Evolutionary conservation across 2,329 filamentous ascomycete genomes (phyloP), one percentile per base, ranked within the genome.

Genomic region (Talaromyces atroroseus): DNA sequence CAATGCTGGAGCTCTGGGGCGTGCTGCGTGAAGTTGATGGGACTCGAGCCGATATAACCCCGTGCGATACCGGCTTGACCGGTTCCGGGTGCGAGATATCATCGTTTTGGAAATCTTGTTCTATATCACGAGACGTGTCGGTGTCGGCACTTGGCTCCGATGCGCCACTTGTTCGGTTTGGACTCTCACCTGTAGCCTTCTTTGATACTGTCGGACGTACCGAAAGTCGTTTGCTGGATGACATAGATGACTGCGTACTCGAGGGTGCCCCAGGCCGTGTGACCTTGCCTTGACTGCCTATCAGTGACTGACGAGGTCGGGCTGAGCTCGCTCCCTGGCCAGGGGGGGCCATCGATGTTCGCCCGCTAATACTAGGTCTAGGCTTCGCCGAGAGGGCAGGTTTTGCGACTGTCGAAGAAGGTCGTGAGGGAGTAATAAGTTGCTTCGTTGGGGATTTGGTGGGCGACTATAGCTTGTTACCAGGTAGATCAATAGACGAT

Each of bases 381-480:
- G 82, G 67, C 64, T 81, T 86, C 5, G 73, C 61, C 49, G 71
- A 67, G 5, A 69, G 32, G 70, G 60, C 72, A 64, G 46, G 78
- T 52, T 76, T 69, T 21, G 87, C 70, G 24, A 87, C 69, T 24
- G 80, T 77, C 49, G 71, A 76, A 38, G 71, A 78, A 47, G 59
- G 65, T 59, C 32, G 71, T 68, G 84, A 78, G 18, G 74, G 74
- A 12, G 73, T 76, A 10, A 66, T 62, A n/a, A 88, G 70, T 64
- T 89, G 87, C 67, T 94, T 94, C 2, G 87, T 89, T 1, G 89
- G 89, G 1, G 88, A 92, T 65, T 89, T 92, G 0, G 83, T 86
- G 2, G 89, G 88, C 58, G 87, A 90, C 85, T 91, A 66, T 40
- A 63, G 42, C 20, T 54, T 5, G 40, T 58, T 47, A 60, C 46